Conservation (phyloP, 208 protist genomes). For the Blechomonas ayalai region DNA sequence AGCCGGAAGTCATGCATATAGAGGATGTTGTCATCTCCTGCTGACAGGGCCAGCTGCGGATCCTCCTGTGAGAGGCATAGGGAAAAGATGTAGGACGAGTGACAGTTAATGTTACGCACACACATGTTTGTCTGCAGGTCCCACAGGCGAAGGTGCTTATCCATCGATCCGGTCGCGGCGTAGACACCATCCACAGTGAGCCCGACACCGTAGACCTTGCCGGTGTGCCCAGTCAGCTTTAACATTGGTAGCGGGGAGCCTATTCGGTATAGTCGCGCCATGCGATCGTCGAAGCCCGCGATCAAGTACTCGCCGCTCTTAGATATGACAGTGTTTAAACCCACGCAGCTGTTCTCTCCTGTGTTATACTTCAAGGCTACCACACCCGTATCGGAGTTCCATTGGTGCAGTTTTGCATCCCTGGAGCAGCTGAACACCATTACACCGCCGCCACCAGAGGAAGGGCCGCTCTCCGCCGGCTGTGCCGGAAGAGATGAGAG, state of each 20-base stretch:
- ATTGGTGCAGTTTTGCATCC: constrained; percentile 12
- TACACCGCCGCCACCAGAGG: no score
- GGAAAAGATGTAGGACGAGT: constrained; percentile 52
- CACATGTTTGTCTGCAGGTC: constrained; percentile 33
- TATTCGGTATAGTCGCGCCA: constrained; percentile 9
- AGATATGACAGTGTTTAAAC: constrained; percentile 13
- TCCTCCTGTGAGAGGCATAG: constrained; percentile 19
- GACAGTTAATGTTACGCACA: constrained; percentile 16
- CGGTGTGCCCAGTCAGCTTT: constrained; percentile 20
- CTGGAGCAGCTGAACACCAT: constrained; percentile 9
- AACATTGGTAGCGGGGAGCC: not conserved
- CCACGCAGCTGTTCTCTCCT: constrained; percentile 1
- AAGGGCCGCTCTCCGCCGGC: no score
- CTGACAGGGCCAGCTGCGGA: constrained; percentile 37
- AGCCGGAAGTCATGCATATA: constrained; percentile 62
- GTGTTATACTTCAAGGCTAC: constrained; percentile 11
- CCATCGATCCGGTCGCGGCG: constrained; percentile 50
- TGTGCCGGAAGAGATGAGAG: no score
- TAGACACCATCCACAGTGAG: constrained; percentile 22
- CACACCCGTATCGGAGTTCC: constrained; percentile 13
- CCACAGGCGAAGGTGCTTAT: constrained; percentile 41
- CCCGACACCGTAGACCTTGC: constrained; percentile 36
- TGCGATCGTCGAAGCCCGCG: constrained; percentile 12
- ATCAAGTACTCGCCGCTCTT: constrained; percentile 10
- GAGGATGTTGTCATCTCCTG: constrained; percentile 39